Evolutionary conservation across 75 land plant species (phyloP).

Genomic region (Chamaecyparis obtusa): DNA sequence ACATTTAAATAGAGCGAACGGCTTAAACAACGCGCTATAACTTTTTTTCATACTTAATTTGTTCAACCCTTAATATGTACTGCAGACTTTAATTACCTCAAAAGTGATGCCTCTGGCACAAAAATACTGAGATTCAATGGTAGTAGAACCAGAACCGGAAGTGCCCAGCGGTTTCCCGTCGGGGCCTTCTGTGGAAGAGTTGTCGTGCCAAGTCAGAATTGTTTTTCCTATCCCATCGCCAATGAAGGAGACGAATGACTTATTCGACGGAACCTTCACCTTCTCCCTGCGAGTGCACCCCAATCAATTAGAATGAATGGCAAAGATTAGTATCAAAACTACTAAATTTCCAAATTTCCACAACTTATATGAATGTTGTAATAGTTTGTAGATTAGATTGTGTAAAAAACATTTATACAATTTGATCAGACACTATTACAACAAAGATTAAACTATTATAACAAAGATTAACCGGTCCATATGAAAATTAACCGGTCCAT

Average conservation of each 20-base stretch:
- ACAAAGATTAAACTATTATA: no score
- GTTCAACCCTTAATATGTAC: no score
- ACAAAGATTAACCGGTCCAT: no score
- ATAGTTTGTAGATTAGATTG: no score
- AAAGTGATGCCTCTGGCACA: slow-evolving; percentile 71
- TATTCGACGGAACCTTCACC: slow-evolving; percentile 51
- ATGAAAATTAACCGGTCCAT: no score
- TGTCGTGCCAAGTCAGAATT: slow-evolving; percentile 62
- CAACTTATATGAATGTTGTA: no score
- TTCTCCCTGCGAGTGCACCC: slow-evolving; percentile 77
- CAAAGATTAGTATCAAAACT: background rate
- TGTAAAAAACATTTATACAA: no score
- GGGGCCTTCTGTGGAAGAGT: slow-evolving; percentile 47
- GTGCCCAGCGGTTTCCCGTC: slow-evolving; percentile 54
- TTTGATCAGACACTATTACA: no score
- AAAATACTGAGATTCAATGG: slow-evolving; percentile 75
- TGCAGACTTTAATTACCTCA: slow-evolving; percentile 47
- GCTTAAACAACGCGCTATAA: no score
- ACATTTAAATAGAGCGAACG: no score
- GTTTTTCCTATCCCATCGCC: slow-evolving; percentile 45
- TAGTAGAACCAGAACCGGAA: slow-evolving; percentile 52
- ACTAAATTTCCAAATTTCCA: no score
- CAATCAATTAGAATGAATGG: background rate
- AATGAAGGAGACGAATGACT: slow-evolving; percentile 72
- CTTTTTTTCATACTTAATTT: no score